These are phyloP conservation scores for Silene coronaria DNA, from an alignment of 179 eudicot species.

Conservation along the genomic window DNA sequence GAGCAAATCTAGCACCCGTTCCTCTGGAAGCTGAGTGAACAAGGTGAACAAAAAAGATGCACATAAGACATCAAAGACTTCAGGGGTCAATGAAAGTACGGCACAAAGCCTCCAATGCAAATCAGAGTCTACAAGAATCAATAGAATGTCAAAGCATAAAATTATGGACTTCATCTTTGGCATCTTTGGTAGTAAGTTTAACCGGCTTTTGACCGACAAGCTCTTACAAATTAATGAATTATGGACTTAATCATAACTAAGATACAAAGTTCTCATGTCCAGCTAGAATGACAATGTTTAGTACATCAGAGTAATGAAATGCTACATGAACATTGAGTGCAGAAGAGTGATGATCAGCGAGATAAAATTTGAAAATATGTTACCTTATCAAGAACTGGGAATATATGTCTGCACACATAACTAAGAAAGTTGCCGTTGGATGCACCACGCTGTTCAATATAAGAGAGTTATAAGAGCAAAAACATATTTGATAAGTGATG, in stretches of 20 bases:
- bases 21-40: slow-evolving; percentile 73
- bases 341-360: background rate
- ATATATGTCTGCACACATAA: slow-evolving; percentile 61
- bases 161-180: background rate
- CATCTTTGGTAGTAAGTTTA: background rate
- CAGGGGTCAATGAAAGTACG: background rate
- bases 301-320: background rate
- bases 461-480: background rate
- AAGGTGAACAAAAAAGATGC: background rate
- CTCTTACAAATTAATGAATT: background rate
- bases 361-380: background rate
- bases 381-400: slow-evolving; percentile 91
- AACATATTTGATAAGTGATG: background rate
- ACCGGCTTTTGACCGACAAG: background rate
- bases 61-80: background rate
- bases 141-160: background rate
- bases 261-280: background rate
- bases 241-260: background rate
- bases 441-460: slow-evolving; percentile 63
- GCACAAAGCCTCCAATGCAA: background rate
- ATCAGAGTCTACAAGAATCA: background rate
- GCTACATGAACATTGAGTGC: background rate
- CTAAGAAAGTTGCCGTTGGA: slow-evolving; percentile 70
- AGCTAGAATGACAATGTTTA: background rate
- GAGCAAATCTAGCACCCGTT: slow-evolving; percentile 74